These are phyloP conservation scores for Salix udensis DNA, from an alignment of 345 rosid genomes.

Conservation along the genomic window DNA sequence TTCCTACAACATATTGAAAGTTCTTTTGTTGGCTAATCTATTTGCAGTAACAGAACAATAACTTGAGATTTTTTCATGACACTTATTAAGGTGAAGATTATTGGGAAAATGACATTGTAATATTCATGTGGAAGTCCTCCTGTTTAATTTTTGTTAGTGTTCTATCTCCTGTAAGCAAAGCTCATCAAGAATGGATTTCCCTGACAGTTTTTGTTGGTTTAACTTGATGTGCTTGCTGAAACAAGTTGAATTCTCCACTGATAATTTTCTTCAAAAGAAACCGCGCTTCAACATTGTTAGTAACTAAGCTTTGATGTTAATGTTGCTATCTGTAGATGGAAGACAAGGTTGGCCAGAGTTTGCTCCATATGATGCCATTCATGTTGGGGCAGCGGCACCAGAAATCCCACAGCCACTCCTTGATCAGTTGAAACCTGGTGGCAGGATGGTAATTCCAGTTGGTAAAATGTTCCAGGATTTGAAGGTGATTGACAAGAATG, in stretches of 20 bases:
- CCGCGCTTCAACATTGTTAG: neutral
- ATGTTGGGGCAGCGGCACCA: conserved; percentile 95
- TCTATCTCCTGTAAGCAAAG: neutral
- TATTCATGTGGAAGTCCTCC: neutral
- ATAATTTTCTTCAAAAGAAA: neutral
- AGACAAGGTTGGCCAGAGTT: conserved; percentile 82
- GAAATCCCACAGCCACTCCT: conserved; percentile 82
- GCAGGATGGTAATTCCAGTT: conserved; percentile 94
- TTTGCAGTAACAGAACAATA: neutral
- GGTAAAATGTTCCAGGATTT: conserved; percentile 79
- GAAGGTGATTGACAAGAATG: conserved; percentile 67
- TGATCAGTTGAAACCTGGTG: conserved; percentile 94
- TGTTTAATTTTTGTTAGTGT: neutral
- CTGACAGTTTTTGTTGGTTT: neutral
- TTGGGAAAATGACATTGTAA: neutral
- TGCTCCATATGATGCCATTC: conserved; percentile 90
- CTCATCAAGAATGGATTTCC: neutral
- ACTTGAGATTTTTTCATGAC: neutral
- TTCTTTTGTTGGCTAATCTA: neutral
- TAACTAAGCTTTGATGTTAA: neutral
- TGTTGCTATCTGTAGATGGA: conserved; percentile 54
- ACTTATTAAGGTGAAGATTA: neutral
- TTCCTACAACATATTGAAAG: neutral
- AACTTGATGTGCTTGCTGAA: neutral
- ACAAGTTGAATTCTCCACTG: neutral